Base-by-base conservation (phyloP, 345 rosid species). In the Pugionium dolabratum region DNA sequence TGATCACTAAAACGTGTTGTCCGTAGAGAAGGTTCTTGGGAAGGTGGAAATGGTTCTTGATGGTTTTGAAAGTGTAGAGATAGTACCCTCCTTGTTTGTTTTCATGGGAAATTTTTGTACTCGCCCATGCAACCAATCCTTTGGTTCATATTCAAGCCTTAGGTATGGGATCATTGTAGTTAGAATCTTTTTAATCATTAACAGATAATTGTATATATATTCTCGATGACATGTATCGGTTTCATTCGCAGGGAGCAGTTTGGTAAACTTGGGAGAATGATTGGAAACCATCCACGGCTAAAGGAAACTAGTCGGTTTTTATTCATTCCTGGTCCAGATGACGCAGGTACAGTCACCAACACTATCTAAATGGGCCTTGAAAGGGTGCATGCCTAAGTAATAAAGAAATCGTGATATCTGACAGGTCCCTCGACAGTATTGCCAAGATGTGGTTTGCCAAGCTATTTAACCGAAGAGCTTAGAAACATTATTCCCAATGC, bases 101-200 rank as follows among this genome's bases (percentile, higher is more conserved):
- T 88, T 94, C 69, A 90, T 94, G 99, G 97, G 97, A 31, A 84
- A 94, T 53, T 88, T 90, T 63, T 88, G 87, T 72, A 90, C 93
- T 64, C 83, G 25, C 68, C 91, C 96, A 18, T 94, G 91, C 80
- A 88, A 85, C 75, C 83, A 88, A 66, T 67, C 95, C 31, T 94
- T 84, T 68, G 80, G 81, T 77, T 86, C 97, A 30, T 90, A 80
- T 66, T 79, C 88, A 69, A 83, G 63, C 77, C 90, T 88, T 53
- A 90, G 93, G 99, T 94, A 69, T 74, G 79, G 30, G 35, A 42
- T 59, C 47, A 28, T 55, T 62, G 40, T 63, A 51, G 9, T 42
- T 35, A 34, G 10, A 49, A 8, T 32, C 18, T 29, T 31, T 9
- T 51, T 48, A 30, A 44, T 30, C 2, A 8, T 33, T 51, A 8